Evolutionary conservation across 1,139 yeast genomes (phyloP), one percentile per base, ranked within the genome.

Genomic region (Geotrichum histeridarum): DNA sequence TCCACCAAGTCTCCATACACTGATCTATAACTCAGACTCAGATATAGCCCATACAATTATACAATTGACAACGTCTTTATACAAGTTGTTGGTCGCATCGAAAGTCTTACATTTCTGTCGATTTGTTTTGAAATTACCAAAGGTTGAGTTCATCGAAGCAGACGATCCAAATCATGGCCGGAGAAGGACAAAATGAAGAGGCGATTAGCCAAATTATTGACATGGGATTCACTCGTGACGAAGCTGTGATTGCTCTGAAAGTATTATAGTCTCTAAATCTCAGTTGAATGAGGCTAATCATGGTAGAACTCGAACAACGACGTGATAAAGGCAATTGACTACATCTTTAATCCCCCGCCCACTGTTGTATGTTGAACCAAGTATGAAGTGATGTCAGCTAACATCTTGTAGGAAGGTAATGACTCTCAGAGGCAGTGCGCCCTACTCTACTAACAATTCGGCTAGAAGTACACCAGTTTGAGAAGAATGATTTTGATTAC

Each of bases 191-290:
- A 36, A 36, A 36, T 22, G 49, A 45, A 36, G 49, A 14, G 42
- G 49, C 49, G 31, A 45, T 45, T 15, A 45, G 22, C 36, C 75
- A 73, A 62, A 75, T 83, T 57, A 69, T 73, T 51, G 86, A 79
- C 54, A 83, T 84, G 89, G 90, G 89, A 35, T 78, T 83, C 65
- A 66, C 77, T 56, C 70, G 68, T 5, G 78, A 74, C 1, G 66
- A 65, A 32, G 74, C 74, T 7, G 46, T 59, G 9, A 50, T 56
- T 11, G 75, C 74, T 0, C 59, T 71, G 37, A 57, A 64, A 48
- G 70, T 69, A 48, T 17, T 66, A 12, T 12, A 37, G 35, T 15
- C 42, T 17, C 39, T 43, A 15, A 15, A n/a, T 37, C 11, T 17
- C 8, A 32, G 30, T 18, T 27, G 9, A 17, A 27, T 17, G 17